These are phyloP conservation scores for Brassica cretica DNA, from an alignment of 345 rosid genomes.

Conservation along the genomic window DNA sequence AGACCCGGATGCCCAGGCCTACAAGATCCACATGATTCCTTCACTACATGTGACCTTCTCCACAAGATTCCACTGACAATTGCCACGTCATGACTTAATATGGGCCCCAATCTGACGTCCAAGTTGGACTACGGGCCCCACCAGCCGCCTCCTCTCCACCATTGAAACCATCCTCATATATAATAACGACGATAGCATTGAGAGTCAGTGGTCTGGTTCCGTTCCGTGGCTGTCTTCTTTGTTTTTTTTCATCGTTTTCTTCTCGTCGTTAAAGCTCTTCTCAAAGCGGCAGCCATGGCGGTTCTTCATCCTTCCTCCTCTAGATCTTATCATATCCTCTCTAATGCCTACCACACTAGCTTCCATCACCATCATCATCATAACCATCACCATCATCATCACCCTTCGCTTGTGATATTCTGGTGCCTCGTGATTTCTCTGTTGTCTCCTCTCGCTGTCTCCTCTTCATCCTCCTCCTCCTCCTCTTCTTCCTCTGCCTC, in stretches of 20 bases:
- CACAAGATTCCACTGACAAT: constrained; percentile 38
- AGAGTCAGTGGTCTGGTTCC: constrained; percentile 27
- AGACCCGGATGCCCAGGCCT: too few species aligned
- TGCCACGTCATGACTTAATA: constrained; percentile 25
- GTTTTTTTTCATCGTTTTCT: background rate
- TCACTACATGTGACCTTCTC: constrained; percentile 40
- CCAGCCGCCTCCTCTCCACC: constrained; percentile 23
- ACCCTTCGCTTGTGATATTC: constrained; percentile 30
- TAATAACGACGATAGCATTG: background rate
- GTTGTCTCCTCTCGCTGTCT: constrained; percentile 35
- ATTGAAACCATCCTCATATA: constrained; percentile 7
- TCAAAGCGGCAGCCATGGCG: constrained; percentile 37
- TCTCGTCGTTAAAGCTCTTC: background rate
- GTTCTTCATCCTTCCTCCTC: constrained; percentile 33
- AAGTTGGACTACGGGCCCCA: constrained; percentile 37
- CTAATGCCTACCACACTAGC: constrained; percentile 25
- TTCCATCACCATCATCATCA: constrained; percentile 28
- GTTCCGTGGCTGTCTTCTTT: constrained; percentile 41
- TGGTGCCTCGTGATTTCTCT: constrained; percentile 43
- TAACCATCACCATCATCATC: constrained; percentile 1
- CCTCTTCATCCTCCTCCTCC: constrained; percentile 18
- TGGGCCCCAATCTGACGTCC: constrained; percentile 28
- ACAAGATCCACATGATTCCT: constrained; percentile 5
- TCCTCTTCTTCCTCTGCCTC: constrained; percentile 29
- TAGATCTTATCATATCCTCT: constrained; percentile 31